phyloP scores from a whole-genome alignment of 75 land plant species.

The Sequoia sempervirens region DNA sequence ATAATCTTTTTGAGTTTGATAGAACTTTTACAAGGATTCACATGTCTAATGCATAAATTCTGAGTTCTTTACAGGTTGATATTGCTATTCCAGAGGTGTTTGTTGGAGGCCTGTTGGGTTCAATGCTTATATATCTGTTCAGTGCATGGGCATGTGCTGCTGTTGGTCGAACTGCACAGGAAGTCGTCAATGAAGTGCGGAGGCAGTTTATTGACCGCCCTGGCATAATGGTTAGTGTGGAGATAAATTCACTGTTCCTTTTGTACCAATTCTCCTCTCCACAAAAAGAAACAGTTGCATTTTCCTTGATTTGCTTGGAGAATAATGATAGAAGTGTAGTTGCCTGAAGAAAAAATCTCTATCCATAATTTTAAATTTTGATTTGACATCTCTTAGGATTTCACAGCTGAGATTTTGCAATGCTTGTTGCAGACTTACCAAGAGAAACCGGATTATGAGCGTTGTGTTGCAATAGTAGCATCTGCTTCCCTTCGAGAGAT shows the following conservation, averaged over 20 bases:
- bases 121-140: slow-evolving; percentile 94
- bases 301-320: not conserved
- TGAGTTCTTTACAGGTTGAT: slow-evolving; percentile 61
- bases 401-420: not conserved
- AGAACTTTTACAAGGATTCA: not conserved
- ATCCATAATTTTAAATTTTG: not conserved
- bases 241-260: not conserved
- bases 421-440: slow-evolving; percentile 65
- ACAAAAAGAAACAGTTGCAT: not conserved
- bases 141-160: slow-evolving; percentile 99
- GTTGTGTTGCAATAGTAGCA: slow-evolving; percentile 99
- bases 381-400: not conserved
- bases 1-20: not conserved
- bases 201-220: slow-evolving; percentile 97
- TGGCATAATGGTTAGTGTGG: slow-evolving; percentile 87
- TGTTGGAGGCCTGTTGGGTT: slow-evolving; percentile 91
- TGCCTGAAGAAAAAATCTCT: not conserved
- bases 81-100: slow-evolving; percentile 99
- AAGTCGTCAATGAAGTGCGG: slow-evolving; percentile 99
- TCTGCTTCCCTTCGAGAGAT: slow-evolving; percentile 94
- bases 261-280: not conserved
- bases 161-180: slow-evolving; percentile 98
- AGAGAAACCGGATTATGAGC: slow-evolving; percentile 96
- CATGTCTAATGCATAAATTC: slow-evolving; percentile 3
- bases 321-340: not conserved